Base-by-base conservation (phyloP, 805 yeast species). In the Grigorovia humatica region DNA sequence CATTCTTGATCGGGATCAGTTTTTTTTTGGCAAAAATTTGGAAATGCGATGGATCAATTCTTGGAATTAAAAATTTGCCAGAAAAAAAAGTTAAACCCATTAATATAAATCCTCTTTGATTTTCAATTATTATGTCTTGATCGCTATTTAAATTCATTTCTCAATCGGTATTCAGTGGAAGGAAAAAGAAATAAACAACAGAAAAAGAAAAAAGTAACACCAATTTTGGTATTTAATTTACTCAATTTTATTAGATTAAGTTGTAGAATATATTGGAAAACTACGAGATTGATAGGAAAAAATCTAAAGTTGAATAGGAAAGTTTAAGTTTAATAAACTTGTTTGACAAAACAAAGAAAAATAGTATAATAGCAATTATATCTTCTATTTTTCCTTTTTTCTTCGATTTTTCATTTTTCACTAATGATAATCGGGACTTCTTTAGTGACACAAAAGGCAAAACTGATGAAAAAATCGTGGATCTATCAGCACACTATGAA, bases 31-130 rank as follows among this genome's bases (percentile, higher is more conserved):
- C 13, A 12, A 52, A 20, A 9, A 48, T 60, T 58, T 60, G 60
- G 56, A 57, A 59, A 48, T 62, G 64, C 11, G 78, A 69, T 1
- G 83, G 82, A 58, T 80, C 83, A 1, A 76, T 30, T 2, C 69
- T 51, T 0, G 79, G 81, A 1, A 80, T 52, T 30, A 80, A 63
- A 27, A 76, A 67, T 47, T 71, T 70, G 29, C 73, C 62, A 8
- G 79, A 72, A 55, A 73, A 80, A 17, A 77, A 58, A 1, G 81
- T 79, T 41, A 76, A 71, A 1, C 83, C 85, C 55, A 78, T 71
- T 1, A 78, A 40, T 45, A 73, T 74, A 49, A 75, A 45, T 0
- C 85, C 85, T 17, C 85, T 65, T 65, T 80, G 79, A 58, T 78
- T 78, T 58, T 79, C 83, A 3, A 78, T 65, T 1, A 80, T 55